Base-by-base conservation (phyloP, 495 filamentous ascomycete species). In the Podospora comata region DNA sequence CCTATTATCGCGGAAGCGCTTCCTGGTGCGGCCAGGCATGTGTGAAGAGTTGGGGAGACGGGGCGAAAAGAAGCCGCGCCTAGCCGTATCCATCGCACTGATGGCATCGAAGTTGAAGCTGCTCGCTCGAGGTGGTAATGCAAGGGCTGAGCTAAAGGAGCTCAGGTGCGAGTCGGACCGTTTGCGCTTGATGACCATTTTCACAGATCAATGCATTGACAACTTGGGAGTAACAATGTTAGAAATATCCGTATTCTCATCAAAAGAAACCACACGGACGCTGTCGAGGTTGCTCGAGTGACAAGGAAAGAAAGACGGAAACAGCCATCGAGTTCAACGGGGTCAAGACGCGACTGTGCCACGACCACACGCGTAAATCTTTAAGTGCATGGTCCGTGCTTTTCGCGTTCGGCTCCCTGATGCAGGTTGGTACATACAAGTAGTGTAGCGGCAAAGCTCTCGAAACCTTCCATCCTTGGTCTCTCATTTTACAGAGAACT, bases 161-260 rank as follows among this genome's bases (percentile, higher is more conserved):
- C 9, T 32, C 67, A 83, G 68, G 65, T 83, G 81, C n/a, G 80
- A 81, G 60, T 81, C 81, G 75, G 83, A 85, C 20, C 83, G 75
- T 77, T 84, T 85, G 71, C 83, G 83, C 72, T 85, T 85, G 68
- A 83, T 73, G 18, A 79, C 65, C 81, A 83, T 83, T 48, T 69
- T 80, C 73, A 65, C 19, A 1, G 7, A 32, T 62, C 5, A 62
- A 27, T 28, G 59, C 27, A 6, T 39, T 64, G 15, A 53, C n/a
- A 11, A 55, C 34, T 66, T 9, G 20, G 28, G 15, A 44, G n/a
- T 19, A 57, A 13, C 23, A 39, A 62, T 23, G 6, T 34, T 20
- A 5, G 6, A 58, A 58, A 56, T 56, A 56, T 18, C 54, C 15
- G 54, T 56, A 20, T 3, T 18, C 5, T 48, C 15, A 48, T 13